Evolutionary conservation across 1,284 basidiomycete species (phyloP).

Genomic region (Tilletiaria anomala): DNA sequence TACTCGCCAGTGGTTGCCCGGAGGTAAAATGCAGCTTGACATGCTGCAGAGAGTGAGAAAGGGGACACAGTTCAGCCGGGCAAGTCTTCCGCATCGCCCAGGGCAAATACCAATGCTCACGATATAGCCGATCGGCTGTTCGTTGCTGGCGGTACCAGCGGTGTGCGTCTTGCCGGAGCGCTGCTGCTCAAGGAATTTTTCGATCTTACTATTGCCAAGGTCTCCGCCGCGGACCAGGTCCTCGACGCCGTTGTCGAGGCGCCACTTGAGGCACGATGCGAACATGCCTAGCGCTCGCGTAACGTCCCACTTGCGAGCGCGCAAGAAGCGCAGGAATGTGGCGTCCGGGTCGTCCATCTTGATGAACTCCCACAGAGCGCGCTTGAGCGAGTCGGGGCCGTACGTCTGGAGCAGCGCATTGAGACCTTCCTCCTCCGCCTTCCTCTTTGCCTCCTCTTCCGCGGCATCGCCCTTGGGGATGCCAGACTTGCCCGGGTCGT

Average conservation of each 20-base stretch:
- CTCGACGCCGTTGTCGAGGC: constrained; percentile 36
- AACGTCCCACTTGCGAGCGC: constrained; percentile 40
- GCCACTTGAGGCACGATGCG: constrained; percentile 39
- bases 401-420: constrained; percentile 37
- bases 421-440: constrained; percentile 37
- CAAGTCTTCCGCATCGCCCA: too few relatives aligned
- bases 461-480: constrained; percentile 33
- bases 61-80: neutral
- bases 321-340: constrained; percentile 38
- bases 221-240: constrained; percentile 39
- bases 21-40: constrained; percentile 27
- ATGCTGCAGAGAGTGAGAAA: constrained; percentile 16
- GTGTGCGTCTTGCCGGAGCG: constrained; percentile 38
- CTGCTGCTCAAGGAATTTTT: constrained; percentile 40
- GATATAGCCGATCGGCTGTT: constrained; percentile 38
- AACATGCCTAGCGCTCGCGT: constrained; percentile 41
- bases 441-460: constrained; percentile 34
- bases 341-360: constrained; percentile 9
- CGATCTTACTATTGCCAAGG: constrained; percentile 31
- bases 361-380: constrained; percentile 39
- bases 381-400: constrained; percentile 35
- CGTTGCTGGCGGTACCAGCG: constrained; percentile 34
- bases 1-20: constrained; percentile 35
- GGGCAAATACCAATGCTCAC: too few relatives aligned
- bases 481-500: constrained; percentile 15